Evolutionary conservation across 2,329 filamentous ascomycete genomes (phyloP).

Genomic region (Ophiostoma sp.): DNA sequence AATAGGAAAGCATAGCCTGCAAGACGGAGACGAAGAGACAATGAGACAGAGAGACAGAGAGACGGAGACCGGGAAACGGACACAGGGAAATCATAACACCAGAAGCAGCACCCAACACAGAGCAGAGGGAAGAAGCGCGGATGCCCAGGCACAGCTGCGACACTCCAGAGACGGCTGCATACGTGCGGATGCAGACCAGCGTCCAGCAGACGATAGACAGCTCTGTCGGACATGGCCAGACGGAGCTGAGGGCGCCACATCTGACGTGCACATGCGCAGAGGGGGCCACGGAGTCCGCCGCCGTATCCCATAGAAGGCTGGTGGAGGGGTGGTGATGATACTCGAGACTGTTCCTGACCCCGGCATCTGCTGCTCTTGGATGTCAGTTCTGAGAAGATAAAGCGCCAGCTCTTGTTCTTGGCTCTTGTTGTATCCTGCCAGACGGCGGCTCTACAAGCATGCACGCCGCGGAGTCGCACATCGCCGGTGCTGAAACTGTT

Average conservation of each 20-base stretch:
- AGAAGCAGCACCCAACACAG: not conserved
- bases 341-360: not conserved
- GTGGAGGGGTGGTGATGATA: not conserved
- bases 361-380: not conserved
- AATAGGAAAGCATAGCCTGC: conserved; percentile 6
- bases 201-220: not conserved
- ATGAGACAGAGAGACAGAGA: not conserved
- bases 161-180: not conserved
- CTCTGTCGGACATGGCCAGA: not conserved
- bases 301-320: not conserved
- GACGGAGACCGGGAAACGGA: not conserved
- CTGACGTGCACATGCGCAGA: not conserved
- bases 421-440: not conserved
- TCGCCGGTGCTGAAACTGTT: not conserved
- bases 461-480: not conserved
- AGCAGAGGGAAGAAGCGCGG: not conserved
- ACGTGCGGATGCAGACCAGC: not conserved
- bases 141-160: not conserved
- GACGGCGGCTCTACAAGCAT: not conserved
- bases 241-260: conserved; percentile 6
- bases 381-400: not conserved
- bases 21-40: not conserved
- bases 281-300: not conserved
- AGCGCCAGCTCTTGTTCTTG: not conserved
- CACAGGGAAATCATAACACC: no score